Base-by-base conservation (phyloP, 176 grass and related monocot species). In the Metroxylon sagu region DNA sequence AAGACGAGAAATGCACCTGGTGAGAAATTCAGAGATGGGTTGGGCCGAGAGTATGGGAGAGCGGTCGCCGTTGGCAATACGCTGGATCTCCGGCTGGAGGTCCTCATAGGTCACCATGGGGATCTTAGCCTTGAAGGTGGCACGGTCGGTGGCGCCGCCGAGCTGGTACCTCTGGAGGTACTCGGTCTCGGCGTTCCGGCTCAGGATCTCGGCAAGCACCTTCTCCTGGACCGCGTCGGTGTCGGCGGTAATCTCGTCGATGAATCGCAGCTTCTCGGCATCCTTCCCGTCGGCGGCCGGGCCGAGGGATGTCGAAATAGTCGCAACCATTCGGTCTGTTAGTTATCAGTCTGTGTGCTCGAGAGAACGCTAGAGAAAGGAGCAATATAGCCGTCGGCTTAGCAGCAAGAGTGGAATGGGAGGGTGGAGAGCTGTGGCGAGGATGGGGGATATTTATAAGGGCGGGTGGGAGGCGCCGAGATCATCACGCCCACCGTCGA, bases 11-110 rank as follows among this genome's bases (percentile, higher is more conserved):
- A 29, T 56, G 60, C 56, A 81, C 79, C 79, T 91, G 39, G 92
- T 97, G 73, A 97, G 92, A 68, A 97, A 88, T 87, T 97, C 92
- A 7, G 92, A 88, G 62, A 97, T 89, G 16, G 92, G 92, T 66
- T 88, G 80, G 0, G 84, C 64, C 4, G 87, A 97, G 5, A 97
- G 84, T 77, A 91, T 97, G 4, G 87, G 75, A 14, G 92, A 88
- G 12, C 81, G 70, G 26, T 91, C 92, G 4, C 92, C 92, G 16
- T 97, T 69, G 49, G 88, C 87, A 35, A 97, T 97, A 64, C 92
- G 79, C 29, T 84, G 92, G 72, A 97, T 97, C 63, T 91, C 89
- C 5, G 87, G 87, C 68, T 97, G 78, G 70, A 97, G 78, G 54
- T 90, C 92, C 75, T 97, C 92, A 69, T 97, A 97, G 21, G 84